These are phyloP conservation scores for Westerdykella sp. DNA, from an alignment of 2,329 filamentous ascomycete species.

Conservation along the genomic window DNA sequence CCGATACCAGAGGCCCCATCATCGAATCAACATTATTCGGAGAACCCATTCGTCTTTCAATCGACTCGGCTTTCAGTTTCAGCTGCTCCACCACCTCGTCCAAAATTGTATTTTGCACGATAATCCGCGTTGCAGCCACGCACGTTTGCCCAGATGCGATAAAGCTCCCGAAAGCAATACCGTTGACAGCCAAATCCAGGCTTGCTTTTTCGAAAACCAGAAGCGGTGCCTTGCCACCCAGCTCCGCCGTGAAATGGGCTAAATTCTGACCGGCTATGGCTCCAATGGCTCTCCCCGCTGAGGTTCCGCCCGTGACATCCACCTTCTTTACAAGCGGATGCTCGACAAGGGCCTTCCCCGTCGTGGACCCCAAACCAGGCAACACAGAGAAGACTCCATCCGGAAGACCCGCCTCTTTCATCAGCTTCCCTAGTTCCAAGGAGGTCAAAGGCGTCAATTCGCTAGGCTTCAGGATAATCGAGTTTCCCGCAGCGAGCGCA, in stretches of 20 bases:
- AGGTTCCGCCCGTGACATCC: conserved; percentile 36
- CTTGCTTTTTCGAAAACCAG: conserved; percentile 35
- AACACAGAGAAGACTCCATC: conserved; percentile 34
- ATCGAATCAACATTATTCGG: conserved; percentile 52
- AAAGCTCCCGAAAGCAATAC: conserved; percentile 39
- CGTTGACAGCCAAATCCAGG: conserved; percentile 34
- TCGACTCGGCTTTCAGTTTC: conserved; percentile 45
- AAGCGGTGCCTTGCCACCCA: conserved; percentile 35
- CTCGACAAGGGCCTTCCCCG: conserved; percentile 33
- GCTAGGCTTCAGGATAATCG: conserved; percentile 34
- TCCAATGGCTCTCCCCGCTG: conserved; percentile 33
- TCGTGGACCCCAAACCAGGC: conserved; percentile 27
- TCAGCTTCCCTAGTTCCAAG: conserved; percentile 31
- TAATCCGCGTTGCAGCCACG: conserved; percentile 50
- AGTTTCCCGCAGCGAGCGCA: conserved; percentile 33
- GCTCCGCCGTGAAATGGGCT: conserved; percentile 33
- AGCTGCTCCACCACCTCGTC: conserved; percentile 36
- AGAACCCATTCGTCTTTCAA: conserved; percentile 50
- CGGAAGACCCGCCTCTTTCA: conserved; percentile 35
- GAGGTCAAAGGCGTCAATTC: conserved; percentile 35
- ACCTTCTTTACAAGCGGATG: conserved; percentile 35
- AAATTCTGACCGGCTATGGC: conserved; percentile 33
- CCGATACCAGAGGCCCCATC: conserved; percentile 61
- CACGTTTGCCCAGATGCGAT: conserved; percentile 53
- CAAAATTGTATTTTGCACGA: conserved; percentile 45